phyloP scores from a whole-genome alignment of 345 rosid species.

The Atalantia buxifolia region DNA sequence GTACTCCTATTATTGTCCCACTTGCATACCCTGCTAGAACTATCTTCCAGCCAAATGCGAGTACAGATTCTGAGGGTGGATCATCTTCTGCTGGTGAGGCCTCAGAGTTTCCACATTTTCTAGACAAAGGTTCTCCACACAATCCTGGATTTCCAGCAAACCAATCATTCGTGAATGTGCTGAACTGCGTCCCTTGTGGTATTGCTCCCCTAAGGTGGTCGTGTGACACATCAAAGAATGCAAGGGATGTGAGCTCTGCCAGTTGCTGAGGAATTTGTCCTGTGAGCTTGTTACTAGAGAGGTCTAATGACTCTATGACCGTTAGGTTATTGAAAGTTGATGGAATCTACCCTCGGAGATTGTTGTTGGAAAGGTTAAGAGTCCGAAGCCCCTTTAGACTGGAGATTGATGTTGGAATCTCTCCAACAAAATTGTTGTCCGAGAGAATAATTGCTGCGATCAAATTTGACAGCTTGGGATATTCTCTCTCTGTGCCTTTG shows the following conservation, averaged over 20 bases:
- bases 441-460: not conserved
- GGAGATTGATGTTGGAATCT: not conserved
- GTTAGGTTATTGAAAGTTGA: not conserved
- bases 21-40: not conserved
- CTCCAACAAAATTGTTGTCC: not conserved
- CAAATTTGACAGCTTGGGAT: not conserved
- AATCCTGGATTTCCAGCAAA: not conserved
- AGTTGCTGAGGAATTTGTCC: not conserved
- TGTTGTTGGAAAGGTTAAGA: not conserved
- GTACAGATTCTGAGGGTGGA: not conserved
- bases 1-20: not conserved
- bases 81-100: not conserved
- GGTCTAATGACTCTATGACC: not conserved
- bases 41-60: not conserved
- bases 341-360: not conserved
- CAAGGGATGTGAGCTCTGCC: not conserved
- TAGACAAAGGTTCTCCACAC: not conserved
- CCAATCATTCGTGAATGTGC: not conserved
- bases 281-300: not conserved
- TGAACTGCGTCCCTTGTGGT: not conserved
- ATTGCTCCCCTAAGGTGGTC: not conserved
- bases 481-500: not conserved
- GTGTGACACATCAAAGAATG: not conserved
- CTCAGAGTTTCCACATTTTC: not conserved
- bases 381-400: not conserved